Conservation (phyloP, 1,139 yeast species). For the Diutina neorugosa region DNA sequence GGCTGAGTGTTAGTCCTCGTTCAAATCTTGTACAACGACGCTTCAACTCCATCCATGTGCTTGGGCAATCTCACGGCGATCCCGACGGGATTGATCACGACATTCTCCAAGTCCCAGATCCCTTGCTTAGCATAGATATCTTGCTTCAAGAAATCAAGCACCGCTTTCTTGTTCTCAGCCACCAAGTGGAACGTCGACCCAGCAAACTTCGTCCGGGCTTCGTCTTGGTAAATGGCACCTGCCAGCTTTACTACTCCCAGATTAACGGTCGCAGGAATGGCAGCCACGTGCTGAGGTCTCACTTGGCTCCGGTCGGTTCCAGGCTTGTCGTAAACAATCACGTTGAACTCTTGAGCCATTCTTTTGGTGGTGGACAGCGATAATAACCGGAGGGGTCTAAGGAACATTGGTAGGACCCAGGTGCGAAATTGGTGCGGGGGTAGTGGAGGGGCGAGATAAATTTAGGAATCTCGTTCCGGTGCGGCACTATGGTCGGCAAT, state of each 20-base stretch:
- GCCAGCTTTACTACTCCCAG: constrained; percentile 49
- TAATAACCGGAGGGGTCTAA: neutral
- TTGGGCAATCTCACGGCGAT: constrained; percentile 2
- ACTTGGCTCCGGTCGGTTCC: constrained; percentile 43
- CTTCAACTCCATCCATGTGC: neutral
- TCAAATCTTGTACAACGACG: neutral
- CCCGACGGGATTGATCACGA: constrained; percentile 40
- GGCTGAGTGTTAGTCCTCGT: too few relatives aligned
- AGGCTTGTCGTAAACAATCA: constrained; percentile 60
- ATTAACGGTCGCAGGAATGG: constrained; percentile 36
- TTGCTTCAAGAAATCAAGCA: constrained; percentile 45
- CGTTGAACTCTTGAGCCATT: constrained; percentile 14
- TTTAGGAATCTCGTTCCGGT: neutral
- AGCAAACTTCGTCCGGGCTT: constrained; percentile 42
- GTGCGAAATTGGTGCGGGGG: neutral
- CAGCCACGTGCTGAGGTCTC: constrained; percentile 49
- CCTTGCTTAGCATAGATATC: constrained; percentile 58
- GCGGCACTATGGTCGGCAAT: too few relatives aligned
- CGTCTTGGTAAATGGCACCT: constrained; percentile 49
- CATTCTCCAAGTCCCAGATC: constrained; percentile 65
- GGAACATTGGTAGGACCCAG: neutral
- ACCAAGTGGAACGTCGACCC: constrained; percentile 57
- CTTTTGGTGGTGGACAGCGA: neutral
- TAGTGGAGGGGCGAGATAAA: neutral
- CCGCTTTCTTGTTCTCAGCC: constrained; percentile 54